Evolutionary conservation across 148 eudicot species (phyloP).

Genomic region (Camellia granthamiana): DNA sequence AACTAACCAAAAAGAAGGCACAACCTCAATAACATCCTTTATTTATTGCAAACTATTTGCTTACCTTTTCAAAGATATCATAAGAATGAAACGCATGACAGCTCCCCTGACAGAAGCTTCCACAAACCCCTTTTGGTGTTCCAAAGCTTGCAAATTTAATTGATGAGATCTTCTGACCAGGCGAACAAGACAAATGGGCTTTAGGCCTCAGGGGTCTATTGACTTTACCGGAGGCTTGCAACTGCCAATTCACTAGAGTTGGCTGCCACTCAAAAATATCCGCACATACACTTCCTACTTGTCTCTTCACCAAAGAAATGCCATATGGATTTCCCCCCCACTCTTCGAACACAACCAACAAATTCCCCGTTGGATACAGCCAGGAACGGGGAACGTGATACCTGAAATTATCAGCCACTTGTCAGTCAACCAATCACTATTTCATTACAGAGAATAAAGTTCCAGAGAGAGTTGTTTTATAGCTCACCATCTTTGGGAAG

Average conservation of each 20-base stretch:
- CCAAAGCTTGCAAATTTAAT: constrained; percentile 92
- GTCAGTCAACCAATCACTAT: neutral
- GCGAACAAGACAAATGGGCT: constrained; percentile 70
- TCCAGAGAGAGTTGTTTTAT: neutral
- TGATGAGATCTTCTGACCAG: constrained; percentile 68
- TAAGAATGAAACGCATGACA: constrained; percentile 77
- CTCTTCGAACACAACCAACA: constrained; percentile 81
- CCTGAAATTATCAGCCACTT: constrained; percentile 40
- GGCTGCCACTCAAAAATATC: constrained; percentile 85
- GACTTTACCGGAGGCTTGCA: constrained; percentile 63
- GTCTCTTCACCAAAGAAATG: constrained; percentile 72
- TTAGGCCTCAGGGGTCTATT: constrained; percentile 63
- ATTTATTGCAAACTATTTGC: neutral
- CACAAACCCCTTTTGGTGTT: constrained; percentile 73
- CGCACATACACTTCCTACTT: constrained; percentile 61
- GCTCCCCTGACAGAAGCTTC: constrained; percentile 62
- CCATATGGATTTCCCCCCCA: constrained; percentile 67
- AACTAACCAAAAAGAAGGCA: neutral
- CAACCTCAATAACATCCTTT: too few relatives aligned
- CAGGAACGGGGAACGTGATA: constrained; percentile 87
- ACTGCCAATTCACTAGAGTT: constrained; percentile 50
- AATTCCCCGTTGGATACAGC: constrained; percentile 68
- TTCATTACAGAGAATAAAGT: neutral
- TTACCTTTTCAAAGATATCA: constrained; percentile 70
- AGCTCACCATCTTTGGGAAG: constrained; percentile 83